Percentiles rank a stretch among this genome's conserved stretches.
Conservation (phyloP, 129 eudicot genomes). For the Daucus carota region DH1_v3.0 NC_030387.2:2515501-2516000, state of each 20-base stretch:
- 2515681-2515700: constrained; percentile 36
- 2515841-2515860: background rate
- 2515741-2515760: constrained; percentile 23
- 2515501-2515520: constrained; percentile 73
- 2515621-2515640: constrained; percentile 27
- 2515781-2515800: constrained; percentile 30
- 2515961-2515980: background rate
- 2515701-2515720: constrained; percentile 37
- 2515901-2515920: background rate
- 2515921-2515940: background rate
- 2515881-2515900: background rate
- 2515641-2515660: constrained; percentile 28
- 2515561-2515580: constrained; percentile 48
- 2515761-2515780: constrained; percentile 21
- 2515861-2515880: background rate
- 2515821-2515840: constrained; percentile 30
- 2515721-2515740: constrained; percentile 26
- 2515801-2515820: constrained; percentile 29
- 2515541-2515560: constrained; percentile 72
- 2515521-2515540: constrained; percentile 80
- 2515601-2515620: constrained; percentile 31
- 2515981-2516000: background rate
- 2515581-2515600: constrained; percentile 87
- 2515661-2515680: constrained; percentile 29
- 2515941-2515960: background rate